Conservation (phyloP, 345 rosid species). For the Linum trigynum region DNA sequence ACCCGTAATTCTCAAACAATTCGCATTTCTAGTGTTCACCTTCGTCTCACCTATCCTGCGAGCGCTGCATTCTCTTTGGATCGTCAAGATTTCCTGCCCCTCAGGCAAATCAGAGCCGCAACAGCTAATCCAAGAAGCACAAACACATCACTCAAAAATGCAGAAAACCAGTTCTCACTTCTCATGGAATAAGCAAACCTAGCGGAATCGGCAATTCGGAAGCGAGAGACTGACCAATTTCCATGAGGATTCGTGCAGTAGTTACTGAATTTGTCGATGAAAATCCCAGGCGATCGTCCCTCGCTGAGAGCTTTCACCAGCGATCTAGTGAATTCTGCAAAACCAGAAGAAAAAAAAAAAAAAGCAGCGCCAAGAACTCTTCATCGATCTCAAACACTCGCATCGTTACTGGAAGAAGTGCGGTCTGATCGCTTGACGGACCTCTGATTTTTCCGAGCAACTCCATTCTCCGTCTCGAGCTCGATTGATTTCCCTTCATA, state of each 20-base stretch:
- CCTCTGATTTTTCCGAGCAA: neutral
- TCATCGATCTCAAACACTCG: neutral
- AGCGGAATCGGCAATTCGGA: neutral
- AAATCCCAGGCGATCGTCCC: neutral
- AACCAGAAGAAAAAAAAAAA: neutral
- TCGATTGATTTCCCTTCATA: neutral
- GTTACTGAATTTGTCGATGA: neutral
- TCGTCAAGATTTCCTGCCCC: conserved; percentile 49
- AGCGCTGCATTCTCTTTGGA: conserved; percentile 38
- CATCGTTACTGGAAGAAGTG: neutral
- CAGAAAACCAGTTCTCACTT: neutral
- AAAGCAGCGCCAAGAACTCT: neutral
- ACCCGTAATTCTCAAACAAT: neutral
- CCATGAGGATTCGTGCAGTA: neutral
- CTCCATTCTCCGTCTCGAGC: neutral
- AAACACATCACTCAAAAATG: neutral
- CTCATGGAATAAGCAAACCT: neutral
- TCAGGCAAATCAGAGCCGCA: conserved; percentile 51
- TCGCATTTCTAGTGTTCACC: neutral
- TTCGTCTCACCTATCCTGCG: conserved; percentile 52
- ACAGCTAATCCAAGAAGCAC: conserved; percentile 19
- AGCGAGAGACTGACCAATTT: neutral
- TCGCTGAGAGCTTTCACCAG: neutral
- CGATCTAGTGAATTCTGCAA: neutral
- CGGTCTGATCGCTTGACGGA: neutral